Percentiles rank a stretch among this genome's conserved stretches.
Evolutionary conservation across 2,329 filamentous ascomycete species (phyloP).

Genomic region (Alternaria arbusti): DNA sequence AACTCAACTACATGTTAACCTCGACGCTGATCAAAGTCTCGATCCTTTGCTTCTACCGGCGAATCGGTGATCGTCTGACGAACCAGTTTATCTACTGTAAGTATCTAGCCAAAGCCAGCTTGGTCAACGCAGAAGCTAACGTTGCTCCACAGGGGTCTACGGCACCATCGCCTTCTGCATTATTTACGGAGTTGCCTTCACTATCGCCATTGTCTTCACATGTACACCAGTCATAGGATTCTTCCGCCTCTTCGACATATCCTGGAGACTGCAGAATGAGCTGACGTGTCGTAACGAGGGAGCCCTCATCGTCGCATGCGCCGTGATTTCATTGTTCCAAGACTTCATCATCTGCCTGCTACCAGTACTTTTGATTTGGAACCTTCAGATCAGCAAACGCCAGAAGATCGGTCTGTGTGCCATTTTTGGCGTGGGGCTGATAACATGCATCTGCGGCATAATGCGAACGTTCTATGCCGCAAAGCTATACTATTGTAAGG

Average conservation of each 20-base stretch:
- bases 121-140: neutral
- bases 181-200: slow-evolving; percentile 49
- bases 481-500: slow-evolving; percentile 36
- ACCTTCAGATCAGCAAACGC: slow-evolving; percentile 50
- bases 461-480: slow-evolving; percentile 49
- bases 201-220: slow-evolving; percentile 42
- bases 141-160: slow-evolving; percentile 29
- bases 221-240: slow-evolving; percentile 51
- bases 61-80: slow-evolving; percentile 48
- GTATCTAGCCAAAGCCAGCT: neutral
- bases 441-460: slow-evolving; percentile 47
- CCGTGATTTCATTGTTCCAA: slow-evolving; percentile 48
- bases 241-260: slow-evolving; percentile 47
- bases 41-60: slow-evolving; percentile 50
- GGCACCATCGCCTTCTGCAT: slow-evolving; percentile 48
- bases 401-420: slow-evolving; percentile 55
- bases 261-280: slow-evolving; percentile 39
- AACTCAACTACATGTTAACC: slow-evolving; percentile 12
- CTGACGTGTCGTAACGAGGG: slow-evolving; percentile 49
- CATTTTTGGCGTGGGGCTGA: slow-evolving; percentile 53
- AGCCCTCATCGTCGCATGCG: slow-evolving; percentile 47
- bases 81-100: slow-evolving; percentile 44
- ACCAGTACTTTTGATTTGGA: slow-evolving; percentile 54
- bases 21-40: slow-evolving; percentile 39
- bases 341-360: slow-evolving; percentile 51